A percentile compares a stretch with the other conserved stretches of the same genome.
Conservation (phyloP, 2,329 filamentous ascomycete genomes). For the Alternaria rosae region DNA sequence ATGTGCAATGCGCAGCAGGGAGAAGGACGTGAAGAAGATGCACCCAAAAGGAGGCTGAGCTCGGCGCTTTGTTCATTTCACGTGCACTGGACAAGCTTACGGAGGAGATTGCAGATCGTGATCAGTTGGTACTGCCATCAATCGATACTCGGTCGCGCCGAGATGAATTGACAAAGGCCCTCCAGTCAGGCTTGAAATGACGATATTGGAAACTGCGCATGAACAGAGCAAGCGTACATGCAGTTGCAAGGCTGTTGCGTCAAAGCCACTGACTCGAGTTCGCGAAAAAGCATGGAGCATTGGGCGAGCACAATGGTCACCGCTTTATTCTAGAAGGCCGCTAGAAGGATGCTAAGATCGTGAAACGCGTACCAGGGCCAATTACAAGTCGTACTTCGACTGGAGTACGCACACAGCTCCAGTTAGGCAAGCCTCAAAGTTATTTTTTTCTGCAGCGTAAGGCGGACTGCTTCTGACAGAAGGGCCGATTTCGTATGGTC, state of each 20-base stretch:
- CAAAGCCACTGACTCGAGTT: conserved; percentile 22
- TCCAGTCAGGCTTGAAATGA: conserved; percentile 21
- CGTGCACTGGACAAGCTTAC: conserved; percentile 1
- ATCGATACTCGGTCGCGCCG: conserved; percentile 12
- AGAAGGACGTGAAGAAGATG: conserved; percentile 15
- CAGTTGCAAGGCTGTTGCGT: conserved; percentile 17
- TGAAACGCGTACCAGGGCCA: conserved; percentile 36
- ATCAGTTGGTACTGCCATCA: conserved; percentile 9
- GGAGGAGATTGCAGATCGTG: conserved; percentile 12
- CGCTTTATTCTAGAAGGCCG: conserved; percentile 34
- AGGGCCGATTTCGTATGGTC: conserved; percentile 12
- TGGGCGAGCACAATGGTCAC: conserved; percentile 33
- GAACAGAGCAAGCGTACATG: conserved; percentile 13
- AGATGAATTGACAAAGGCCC: conserved; percentile 6
- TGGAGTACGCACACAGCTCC: conserved; percentile 20
- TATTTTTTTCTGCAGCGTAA: conserved; percentile 9
- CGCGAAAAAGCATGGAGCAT: conserved; percentile 30
- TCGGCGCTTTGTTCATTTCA: conserved; percentile 10
- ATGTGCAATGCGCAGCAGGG: conserved; percentile 23
- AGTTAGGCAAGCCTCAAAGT: conserved; percentile 15
- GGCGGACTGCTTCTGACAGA: conserved; percentile 10
- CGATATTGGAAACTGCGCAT: conserved; percentile 22
- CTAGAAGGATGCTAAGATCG: conserved; percentile 40
- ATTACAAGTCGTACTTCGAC: conserved; percentile 16
- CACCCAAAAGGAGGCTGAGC: conserved; percentile 8